Percentiles rank a stretch among this genome's conserved stretches.
Conservation (phyloP, 1,284 basidiomycete species). For the Malassezia pachydermatis region DNA sequence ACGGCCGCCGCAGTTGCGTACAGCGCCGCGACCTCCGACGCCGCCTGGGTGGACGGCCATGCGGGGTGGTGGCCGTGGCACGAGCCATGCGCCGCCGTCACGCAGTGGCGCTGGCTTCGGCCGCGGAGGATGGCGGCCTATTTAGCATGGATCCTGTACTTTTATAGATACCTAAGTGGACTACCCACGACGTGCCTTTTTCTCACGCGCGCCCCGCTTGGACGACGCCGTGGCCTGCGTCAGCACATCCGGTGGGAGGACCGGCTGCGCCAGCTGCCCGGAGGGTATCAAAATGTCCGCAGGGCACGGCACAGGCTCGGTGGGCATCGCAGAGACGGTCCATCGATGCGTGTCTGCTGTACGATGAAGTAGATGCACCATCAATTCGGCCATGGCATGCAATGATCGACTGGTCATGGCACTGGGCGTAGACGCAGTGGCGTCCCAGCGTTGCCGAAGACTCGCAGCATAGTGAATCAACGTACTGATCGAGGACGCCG, state of each 20-base stretch:
- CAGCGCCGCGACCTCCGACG: conserved; percentile 4
- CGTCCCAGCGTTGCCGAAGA: conserved; percentile 74
- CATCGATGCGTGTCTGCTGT: conserved; percentile 62
- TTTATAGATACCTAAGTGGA: too few species aligned
- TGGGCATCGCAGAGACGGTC: conserved; percentile 54
- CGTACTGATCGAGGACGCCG: conserved; percentile 59
- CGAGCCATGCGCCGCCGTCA: background rate
- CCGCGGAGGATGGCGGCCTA: conserved; percentile 9
- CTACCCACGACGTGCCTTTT: background rate
- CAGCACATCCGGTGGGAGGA: too few species aligned
- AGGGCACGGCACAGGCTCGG: background rate
- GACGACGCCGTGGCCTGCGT: too few species aligned
- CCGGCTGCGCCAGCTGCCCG: too few species aligned
- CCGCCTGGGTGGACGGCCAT: background rate
- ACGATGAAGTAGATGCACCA: conserved; percentile 71
- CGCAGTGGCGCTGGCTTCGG: conserved; percentile 1
- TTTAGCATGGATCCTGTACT: too few species aligned
- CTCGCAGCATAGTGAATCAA: conserved; percentile 72
- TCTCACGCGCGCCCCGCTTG: background rate
- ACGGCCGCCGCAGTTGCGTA: conserved; percentile 18
- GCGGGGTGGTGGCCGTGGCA: background rate
- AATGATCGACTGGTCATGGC: conserved; percentile 55
- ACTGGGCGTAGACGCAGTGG: conserved; percentile 25
- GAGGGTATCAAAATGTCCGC: conserved; percentile 1
- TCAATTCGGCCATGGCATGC: conserved; percentile 76